Conservation (phyloP, 1,284 basidiomycete genomes). For the Marasmius tenuissimus region DNA sequence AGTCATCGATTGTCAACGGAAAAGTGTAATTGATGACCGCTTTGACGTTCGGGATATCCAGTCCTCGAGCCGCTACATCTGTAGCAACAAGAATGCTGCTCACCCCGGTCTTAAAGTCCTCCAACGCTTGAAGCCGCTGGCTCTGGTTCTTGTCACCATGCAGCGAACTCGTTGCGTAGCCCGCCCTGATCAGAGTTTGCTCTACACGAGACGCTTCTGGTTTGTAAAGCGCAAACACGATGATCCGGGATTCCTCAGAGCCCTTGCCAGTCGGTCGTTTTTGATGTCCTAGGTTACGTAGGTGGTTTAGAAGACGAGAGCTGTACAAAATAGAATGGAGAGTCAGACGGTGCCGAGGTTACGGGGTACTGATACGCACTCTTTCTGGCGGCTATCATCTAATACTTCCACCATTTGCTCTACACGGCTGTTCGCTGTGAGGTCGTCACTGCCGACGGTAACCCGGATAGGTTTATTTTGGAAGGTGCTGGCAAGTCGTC, state of each 20-base stretch:
- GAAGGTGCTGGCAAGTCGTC: slow-evolving; percentile 90
- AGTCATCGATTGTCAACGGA: slow-evolving; percentile 94
- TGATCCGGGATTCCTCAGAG: slow-evolving; percentile 65
- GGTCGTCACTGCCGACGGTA: slow-evolving; percentile 94
- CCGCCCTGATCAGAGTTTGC: slow-evolving; percentile 73
- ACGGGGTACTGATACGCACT: slow-evolving; percentile 48
- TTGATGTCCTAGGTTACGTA: slow-evolving; percentile 64
- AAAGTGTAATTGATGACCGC: slow-evolving; percentile 96
- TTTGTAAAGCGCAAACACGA: slow-evolving; percentile 98
- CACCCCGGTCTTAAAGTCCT: slow-evolving; percentile 86
- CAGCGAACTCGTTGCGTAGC: slow-evolving; percentile 85
- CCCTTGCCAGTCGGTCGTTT: slow-evolving; percentile 50
- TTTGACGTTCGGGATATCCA: slow-evolving; percentile 97
- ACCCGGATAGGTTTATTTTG: slow-evolving; percentile 85
- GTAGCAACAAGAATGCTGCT: slow-evolving; percentile 92
- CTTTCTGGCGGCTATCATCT: slow-evolving; percentile 85
- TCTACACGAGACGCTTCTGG: slow-evolving; percentile 94
- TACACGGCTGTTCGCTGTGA: slow-evolving; percentile 92
- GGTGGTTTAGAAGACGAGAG: slow-evolving; percentile 64
- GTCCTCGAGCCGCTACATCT: slow-evolving; percentile 94
- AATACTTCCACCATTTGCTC: slow-evolving; percentile 88
- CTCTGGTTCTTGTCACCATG: slow-evolving; percentile 93
- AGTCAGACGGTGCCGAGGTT: background rate
- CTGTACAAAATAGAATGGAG: slow-evolving; percentile 36
- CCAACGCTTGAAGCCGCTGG: slow-evolving; percentile 84